A percentile compares a stretch with the other conserved stretches of the same genome.
These are phyloP conservation scores for Tieghemostelium lacteum DNA, from an alignment of 78 protist genomes.

Conservation along the genomic window DNA sequence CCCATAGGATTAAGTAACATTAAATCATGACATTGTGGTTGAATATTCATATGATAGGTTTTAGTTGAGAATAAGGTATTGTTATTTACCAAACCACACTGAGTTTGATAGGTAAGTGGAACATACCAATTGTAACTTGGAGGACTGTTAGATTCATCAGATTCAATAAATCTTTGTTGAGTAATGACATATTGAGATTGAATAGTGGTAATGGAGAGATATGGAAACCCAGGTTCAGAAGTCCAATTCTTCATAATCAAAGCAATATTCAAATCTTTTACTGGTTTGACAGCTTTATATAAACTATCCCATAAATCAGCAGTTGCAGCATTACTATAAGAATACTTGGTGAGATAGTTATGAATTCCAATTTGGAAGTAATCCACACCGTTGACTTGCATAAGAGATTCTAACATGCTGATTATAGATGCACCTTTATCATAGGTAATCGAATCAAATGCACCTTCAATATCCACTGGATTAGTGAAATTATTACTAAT, in stretches of 20 bases:
- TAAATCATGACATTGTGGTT: not conserved
- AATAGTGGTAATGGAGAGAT: not conserved
- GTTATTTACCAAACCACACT: not conserved
- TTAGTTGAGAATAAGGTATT: too few species aligned
- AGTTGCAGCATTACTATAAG: conserved; percentile 84
- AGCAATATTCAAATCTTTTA: not conserved
- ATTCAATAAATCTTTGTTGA: conserved; percentile 20
- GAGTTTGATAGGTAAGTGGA: not conserved
- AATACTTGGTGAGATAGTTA: conserved; percentile 69
- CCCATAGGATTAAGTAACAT: not conserved
- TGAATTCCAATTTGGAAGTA: conserved; percentile 84
- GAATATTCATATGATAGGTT: too few species aligned
- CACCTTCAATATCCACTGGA: conserved; percentile 39
- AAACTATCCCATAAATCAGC: conserved; percentile 43
- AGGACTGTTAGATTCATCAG: not conserved
- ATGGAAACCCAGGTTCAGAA: conserved; percentile 27
- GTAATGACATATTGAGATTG: not conserved
- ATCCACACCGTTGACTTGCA: conserved; percentile 56
- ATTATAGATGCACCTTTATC: conserved; percentile 86
- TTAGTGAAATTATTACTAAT: conserved; percentile 48
- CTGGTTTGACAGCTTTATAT: not conserved
- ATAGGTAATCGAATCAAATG: conserved; percentile 84
- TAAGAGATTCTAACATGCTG: conserved; percentile 82
- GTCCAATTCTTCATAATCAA: conserved; percentile 50
- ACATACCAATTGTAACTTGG: conserved; percentile 4